Base-by-base conservation (phyloP, 805 yeast species). In the Saccharomycopsis synnaedendra region DNA sequence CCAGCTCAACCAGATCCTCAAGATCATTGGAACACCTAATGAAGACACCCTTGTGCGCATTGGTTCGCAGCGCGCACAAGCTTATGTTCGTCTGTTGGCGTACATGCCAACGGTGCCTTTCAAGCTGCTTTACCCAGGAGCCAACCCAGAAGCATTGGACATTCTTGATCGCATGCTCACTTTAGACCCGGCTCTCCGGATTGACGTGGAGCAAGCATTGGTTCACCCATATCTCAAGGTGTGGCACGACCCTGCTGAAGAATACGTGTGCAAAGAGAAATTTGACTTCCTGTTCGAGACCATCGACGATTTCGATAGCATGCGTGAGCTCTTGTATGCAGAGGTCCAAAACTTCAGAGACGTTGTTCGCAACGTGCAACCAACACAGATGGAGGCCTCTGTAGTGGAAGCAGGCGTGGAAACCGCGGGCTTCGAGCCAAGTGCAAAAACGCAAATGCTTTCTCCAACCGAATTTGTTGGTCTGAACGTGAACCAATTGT, bases 171-270 rank as follows among this genome's bases (percentile, higher is more conserved):
- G 70, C 55, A 76, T 93, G 83, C 71, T 93, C 36, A 78, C 89
- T n/a, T 74, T 93, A 54, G 95, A 90, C 61, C 97, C 97, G 3
- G 72, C 70, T 41, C 74, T 77, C 57, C 75, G 98, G 63, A 82
- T 89, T 48, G 79, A 88, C 0, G 97, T 89, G 3, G 87, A 84
- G 49, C 83, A 87, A 56, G 97, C 97, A 0, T 69, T 93, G 44
- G 73, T 71, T 51, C 98, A 93, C 65, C 96, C 96, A 5, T 93
- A 90, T 61, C 66, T 93, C 47, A 72, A 80, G 42, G 75, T 85
- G 33, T 93, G 96, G 89, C 97, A 87, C 60, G 96, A 88, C 63
- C 93, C 96, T 4, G 74, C 76, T 32, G 97, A 93, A 61, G 97
- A 93, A 64, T 89, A 89, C 5, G 80, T 74, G 43, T 87, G 96